A percentile compares a stretch with the other conserved stretches of the same genome.
Evolutionary conservation across 202 grass and related monocot species (phyloP).

Genomic region (Panicum virgatum): DNA sequence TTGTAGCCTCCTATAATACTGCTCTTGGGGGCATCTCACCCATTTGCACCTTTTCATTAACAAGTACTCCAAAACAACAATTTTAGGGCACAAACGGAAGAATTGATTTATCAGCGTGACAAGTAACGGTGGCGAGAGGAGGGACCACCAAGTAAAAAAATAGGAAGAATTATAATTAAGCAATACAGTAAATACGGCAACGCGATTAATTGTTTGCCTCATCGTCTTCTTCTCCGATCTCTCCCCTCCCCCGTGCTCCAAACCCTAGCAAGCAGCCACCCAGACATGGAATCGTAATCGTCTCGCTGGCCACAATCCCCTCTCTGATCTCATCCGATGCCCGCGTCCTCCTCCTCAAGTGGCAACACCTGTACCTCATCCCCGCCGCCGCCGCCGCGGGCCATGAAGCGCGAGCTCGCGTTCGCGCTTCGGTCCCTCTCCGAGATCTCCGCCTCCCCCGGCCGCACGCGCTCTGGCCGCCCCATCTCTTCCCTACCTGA

Average conservation of each 20-base stretch:
- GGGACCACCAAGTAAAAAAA: neutral
- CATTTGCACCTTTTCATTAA: no score
- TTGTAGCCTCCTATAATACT: no score
- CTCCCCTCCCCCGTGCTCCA: neutral
- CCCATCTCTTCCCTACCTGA: slow-evolving; percentile 26
- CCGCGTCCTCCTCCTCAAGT: slow-evolving; percentile 30
- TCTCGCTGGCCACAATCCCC: neutral
- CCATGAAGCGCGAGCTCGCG: slow-evolving; percentile 63
- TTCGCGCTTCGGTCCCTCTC: slow-evolving; percentile 57
- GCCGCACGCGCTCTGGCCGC: slow-evolving; percentile 58
- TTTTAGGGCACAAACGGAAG: no score
- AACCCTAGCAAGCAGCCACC: slow-evolving; percentile 9
- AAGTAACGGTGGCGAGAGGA: no score
- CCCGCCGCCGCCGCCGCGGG: slow-evolving; percentile 33
- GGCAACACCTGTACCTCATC: neutral
- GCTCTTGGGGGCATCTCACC: no score
- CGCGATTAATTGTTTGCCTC: slow-evolving; percentile 1
- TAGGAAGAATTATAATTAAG: neutral
- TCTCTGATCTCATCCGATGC: slow-evolving; percentile 15
- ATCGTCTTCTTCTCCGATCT: neutral
- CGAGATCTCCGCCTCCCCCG: slow-evolving; percentile 38
- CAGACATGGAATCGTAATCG: neutral
- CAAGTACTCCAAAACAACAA: no score
- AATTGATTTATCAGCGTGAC: no score
- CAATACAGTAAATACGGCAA: neutral